Evolutionary conservation across 495 filamentous ascomycete species (phyloP).

Genomic region (Extremus antarcticus): DNA sequence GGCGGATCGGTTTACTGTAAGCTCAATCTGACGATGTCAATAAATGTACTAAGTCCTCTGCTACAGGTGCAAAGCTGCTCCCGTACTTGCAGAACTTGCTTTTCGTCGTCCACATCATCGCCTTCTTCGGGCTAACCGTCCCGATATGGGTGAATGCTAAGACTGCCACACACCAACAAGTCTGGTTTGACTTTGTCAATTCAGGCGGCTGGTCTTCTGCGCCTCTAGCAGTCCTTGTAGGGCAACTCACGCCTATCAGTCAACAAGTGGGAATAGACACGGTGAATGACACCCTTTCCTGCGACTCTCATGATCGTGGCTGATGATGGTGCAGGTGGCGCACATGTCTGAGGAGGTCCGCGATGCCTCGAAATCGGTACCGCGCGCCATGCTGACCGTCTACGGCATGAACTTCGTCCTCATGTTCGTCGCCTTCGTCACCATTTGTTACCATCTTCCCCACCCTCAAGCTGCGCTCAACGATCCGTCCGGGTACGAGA

Average conservation of each 20-base stretch:
- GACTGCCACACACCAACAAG: conserved; percentile 14
- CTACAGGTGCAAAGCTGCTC: conserved; percentile 27
- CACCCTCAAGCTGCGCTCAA: not conserved
- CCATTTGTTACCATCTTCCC: not conserved
- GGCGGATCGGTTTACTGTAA: conserved; percentile 32
- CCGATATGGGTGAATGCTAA: conserved; percentile 23
- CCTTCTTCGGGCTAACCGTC: conserved; percentile 27
- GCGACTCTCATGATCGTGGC: not conserved
- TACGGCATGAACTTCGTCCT: not conserved
- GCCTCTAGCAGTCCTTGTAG: not conserved
- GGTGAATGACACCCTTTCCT: conserved; percentile 1
- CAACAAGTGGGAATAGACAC: conserved; percentile 26
- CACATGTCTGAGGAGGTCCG: conserved; percentile 29
- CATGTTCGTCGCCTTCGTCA: not conserved
- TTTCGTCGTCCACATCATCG: conserved; percentile 23
- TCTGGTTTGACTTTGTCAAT: conserved; percentile 22
- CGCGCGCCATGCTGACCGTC: conserved; percentile 21
- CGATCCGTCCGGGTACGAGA: not conserved
- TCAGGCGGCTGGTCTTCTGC: conserved; percentile 20
- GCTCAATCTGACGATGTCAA: not conserved
- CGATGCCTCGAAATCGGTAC: conserved; percentile 22
- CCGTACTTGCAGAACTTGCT: conserved; percentile 33
- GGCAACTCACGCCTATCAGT: conserved; percentile 6
- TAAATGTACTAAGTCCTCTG: not conserved
- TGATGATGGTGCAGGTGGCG: not conserved